Conservation (phyloP, 495 filamentous ascomycete species). For the Neurospora terricola region DNA sequence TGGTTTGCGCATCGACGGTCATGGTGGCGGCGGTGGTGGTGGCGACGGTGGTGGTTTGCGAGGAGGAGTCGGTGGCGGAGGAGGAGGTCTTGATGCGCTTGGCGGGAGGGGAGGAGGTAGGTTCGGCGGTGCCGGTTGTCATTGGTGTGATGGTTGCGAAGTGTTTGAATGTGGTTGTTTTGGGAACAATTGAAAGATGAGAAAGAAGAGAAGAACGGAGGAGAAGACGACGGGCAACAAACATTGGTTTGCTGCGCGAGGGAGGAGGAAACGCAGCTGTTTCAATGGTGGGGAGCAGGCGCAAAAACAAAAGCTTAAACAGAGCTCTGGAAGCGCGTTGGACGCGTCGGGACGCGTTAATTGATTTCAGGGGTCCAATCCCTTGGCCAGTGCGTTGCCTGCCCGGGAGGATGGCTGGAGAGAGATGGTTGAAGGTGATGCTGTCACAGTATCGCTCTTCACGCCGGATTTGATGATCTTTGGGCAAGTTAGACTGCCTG, state of each 20-base stretch:
- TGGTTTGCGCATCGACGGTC: slow-evolving; percentile 20
- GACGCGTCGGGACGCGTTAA: not conserved
- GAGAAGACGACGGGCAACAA: not conserved
- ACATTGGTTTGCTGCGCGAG: not conserved
- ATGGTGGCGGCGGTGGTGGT: slow-evolving; percentile 7
- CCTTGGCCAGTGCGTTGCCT: not conserved
- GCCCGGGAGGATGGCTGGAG: not conserved
- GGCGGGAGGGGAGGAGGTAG: slow-evolving; percentile 36
- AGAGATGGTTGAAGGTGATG: not conserved
- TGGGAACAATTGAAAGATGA: not conserved
- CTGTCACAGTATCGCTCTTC: too few species aligned
- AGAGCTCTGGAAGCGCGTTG: not conserved
- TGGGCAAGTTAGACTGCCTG: too few species aligned
- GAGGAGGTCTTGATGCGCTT: slow-evolving; percentile 39
- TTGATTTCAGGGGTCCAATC: not conserved
- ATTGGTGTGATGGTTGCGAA: slow-evolving; percentile 20
- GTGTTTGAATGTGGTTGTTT: not conserved
- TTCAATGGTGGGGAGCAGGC: not conserved
- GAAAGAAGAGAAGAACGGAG: not conserved
- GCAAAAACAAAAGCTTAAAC: not conserved
- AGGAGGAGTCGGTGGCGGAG: not conserved
- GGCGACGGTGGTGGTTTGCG: slow-evolving; percentile 4
- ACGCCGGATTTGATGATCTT: too few species aligned
- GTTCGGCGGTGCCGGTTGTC: slow-evolving; percentile 42
- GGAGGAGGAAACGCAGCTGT: not conserved